Base-by-base conservation (phyloP, 345 rosid species). In the Bruguiera gymnorhiza region DNA sequence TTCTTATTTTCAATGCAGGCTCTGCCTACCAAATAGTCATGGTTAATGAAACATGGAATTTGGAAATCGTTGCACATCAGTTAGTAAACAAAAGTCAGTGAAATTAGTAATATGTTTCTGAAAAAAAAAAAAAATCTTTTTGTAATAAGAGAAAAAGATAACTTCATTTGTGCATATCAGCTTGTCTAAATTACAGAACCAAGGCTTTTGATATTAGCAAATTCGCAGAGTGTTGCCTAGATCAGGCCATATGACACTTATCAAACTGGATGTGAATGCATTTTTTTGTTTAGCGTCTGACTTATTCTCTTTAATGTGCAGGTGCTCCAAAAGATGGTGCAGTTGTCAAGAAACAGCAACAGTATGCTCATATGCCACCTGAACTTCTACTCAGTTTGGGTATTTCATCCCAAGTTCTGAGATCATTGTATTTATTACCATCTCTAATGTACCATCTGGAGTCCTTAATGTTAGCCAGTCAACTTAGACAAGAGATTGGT, bases 381-480 rank as follows among this genome's bases (percentile, higher is more conserved):
- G 97, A 91, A 82, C 97, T 94, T 69, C 71, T 94, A 74, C 76
- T 86, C 36, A 81, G 69, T 56, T 58, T 91, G 52, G 87, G 83
- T 66, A 68, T 88, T 50, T 83, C 86, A 1, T 61, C 82, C 48
- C 30, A 70, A 64, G 82, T 83, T 72, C 5, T 87, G 52, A 85
- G 82, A 73, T 80, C 96, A 54, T 69, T 83, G 68, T 94, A 94
- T 83, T 81, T 94, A 66, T 80, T 91, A 29, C 98, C 97, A 13
- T 94, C 98, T 8, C 46, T 89, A 78, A 85, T 94, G 92, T 85
- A 88, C 68, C 94, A 93, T 39, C 71, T 94, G 54, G 91, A 91
- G 77, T 86, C 95, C 61, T 68, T 94, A 61, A 91, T 88, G 93
- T 81, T 91, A 62, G 96, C 98, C 29, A 86, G 89, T 76, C 96